Evolutionary conservation across 805 yeast species (phyloP).

Genomic region (Cyberlindnera lachancei): DNA sequence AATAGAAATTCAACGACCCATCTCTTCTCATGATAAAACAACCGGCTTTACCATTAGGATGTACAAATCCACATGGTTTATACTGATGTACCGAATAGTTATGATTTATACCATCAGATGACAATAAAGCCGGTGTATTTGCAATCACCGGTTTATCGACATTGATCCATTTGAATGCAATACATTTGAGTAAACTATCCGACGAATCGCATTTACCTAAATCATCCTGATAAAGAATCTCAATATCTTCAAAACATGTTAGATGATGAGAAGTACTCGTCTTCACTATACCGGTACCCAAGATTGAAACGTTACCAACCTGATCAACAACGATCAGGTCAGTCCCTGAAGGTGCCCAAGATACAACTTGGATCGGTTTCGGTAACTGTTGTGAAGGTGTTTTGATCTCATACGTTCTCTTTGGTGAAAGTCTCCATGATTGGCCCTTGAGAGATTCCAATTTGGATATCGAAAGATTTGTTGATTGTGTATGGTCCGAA

Average conservation of each 20-base stretch:
- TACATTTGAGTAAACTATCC: conserved; percentile 20
- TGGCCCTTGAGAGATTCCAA: conserved; percentile 65
- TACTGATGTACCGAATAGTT: conserved; percentile 53
- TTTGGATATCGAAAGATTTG: conserved; percentile 26
- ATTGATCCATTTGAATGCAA: conserved; percentile 66
- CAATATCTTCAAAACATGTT: conserved; percentile 21
- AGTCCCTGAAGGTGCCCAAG: conserved; percentile 75
- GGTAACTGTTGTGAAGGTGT: conserved; percentile 17
- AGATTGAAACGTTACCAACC: conserved; percentile 55
- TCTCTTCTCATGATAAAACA: conserved; percentile 57
- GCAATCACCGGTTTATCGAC: conserved; percentile 60
- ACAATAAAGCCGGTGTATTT: conserved; percentile 48
- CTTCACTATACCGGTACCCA: conserved; percentile 42
- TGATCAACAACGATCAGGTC: conserved; percentile 78
- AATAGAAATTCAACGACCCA: conserved; percentile 54
- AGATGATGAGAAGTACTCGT: conserved; percentile 24
- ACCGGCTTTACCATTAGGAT: conserved; percentile 69
- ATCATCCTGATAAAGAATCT: conserved; percentile 31
- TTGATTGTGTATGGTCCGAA: conserved; percentile 32
- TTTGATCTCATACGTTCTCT: conserved; percentile 16
- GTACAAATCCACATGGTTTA: conserved; percentile 53
- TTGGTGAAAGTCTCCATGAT: conserved; percentile 55
- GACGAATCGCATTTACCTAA: conserved; percentile 12
- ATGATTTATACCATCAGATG: conserved; percentile 26
- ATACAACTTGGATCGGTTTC: conserved; percentile 22